A percentile compares a stretch with the other conserved stretches of the same genome.
Evolutionary conservation across 1,139 yeast genomes (phyloP).

Genomic region (Geotrichum siamense): DNA sequence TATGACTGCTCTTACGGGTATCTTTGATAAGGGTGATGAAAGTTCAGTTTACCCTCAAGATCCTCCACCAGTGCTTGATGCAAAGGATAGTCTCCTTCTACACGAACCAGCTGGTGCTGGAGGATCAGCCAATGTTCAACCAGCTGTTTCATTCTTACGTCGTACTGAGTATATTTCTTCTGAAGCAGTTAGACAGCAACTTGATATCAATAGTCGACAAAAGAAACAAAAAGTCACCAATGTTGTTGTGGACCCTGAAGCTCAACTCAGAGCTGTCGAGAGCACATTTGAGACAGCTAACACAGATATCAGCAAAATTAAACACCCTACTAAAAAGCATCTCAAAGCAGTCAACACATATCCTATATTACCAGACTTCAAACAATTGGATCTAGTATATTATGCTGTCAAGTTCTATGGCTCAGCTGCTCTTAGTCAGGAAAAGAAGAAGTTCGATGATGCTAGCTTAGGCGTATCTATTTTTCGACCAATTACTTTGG

Average conservation of each 20-base stretch:
- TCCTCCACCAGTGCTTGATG: slow-evolving; percentile 45
- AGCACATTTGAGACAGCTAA: slow-evolving; percentile 61
- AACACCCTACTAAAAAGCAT: slow-evolving; percentile 72
- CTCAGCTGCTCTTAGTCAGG: slow-evolving; percentile 56
- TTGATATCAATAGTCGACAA: slow-evolving; percentile 17
- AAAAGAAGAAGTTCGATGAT: slow-evolving; percentile 37
- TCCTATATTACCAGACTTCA: slow-evolving; percentile 83
- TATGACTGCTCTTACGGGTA: slow-evolving; percentile 57
- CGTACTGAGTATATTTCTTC: slow-evolving; percentile 83
- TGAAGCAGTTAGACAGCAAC: slow-evolving; percentile 29
- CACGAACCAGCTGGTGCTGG: slow-evolving; percentile 58
- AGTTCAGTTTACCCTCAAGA: slow-evolving; percentile 24
- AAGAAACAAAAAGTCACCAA: slow-evolving; percentile 10
- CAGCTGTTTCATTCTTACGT: slow-evolving; percentile 74
- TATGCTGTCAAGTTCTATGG: slow-evolving; percentile 70
- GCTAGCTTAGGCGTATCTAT: slow-evolving; percentile 55
- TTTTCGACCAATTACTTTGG: slow-evolving; percentile 67
- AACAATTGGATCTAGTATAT: slow-evolving; percentile 74
- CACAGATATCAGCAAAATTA: slow-evolving; percentile 43
- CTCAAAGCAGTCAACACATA: slow-evolving; percentile 70
- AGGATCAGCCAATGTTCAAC: slow-evolving; percentile 46
- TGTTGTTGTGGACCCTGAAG: slow-evolving; percentile 46
- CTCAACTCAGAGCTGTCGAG: slow-evolving; percentile 65
- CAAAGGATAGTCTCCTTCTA: slow-evolving; percentile 66
- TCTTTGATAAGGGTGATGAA: slow-evolving; percentile 57